Base-by-base conservation (phyloP, 2,329 filamentous ascomycete species). In the Microdochium paspali region DNA sequence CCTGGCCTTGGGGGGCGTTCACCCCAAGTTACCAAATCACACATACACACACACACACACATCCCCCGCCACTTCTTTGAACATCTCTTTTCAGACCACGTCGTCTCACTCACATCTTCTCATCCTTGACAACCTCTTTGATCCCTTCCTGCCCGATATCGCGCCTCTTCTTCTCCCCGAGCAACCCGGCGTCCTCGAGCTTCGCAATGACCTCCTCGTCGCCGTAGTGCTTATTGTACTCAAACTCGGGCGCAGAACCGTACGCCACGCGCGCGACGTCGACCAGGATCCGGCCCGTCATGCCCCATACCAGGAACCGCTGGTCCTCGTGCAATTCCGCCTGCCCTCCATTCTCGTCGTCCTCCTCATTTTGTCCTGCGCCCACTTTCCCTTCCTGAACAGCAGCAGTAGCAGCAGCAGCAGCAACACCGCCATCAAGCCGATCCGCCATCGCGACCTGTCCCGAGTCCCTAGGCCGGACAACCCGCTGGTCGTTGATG, bases 211-310 rank as follows among this genome's bases (percentile, higher is more conserved):
- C 65, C 4, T 61, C 58, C 58, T 74, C 70, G 54, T 82, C 78
- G 4, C 78, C 78, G 56, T 69, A 73, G 46, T 70, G 66, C 3
- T 60, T 56, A 47, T 79, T 80, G 53, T 80, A 75, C 69, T 94
- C 88, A 63, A 95, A 95, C 61, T 89, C 85, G 3, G 91, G 91
- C 61, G 87, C 80, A 66, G 85, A 77, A 2, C 69, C 84, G 62
- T 93, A 97, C 20, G 90, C 91, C 18, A 95, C 76, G 52, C 87
- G 74, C 28, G 91, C 90, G 4, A 86, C 85, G 66, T 97, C 91
- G 4, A 96, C 87, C 47, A 96, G 64, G 47, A 97, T 91, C 46
- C 89, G 74, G 2, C 89, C 91, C 46, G 91, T 97, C 88, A 97
- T 91, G 15, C 91, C 91, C 78, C 90, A 96, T 4, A 97, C 90